These are phyloP conservation scores for Zygosaccharomyces kombuchaensis DNA, from an alignment of 805 yeast species.

Conservation along the genomic window DNA sequence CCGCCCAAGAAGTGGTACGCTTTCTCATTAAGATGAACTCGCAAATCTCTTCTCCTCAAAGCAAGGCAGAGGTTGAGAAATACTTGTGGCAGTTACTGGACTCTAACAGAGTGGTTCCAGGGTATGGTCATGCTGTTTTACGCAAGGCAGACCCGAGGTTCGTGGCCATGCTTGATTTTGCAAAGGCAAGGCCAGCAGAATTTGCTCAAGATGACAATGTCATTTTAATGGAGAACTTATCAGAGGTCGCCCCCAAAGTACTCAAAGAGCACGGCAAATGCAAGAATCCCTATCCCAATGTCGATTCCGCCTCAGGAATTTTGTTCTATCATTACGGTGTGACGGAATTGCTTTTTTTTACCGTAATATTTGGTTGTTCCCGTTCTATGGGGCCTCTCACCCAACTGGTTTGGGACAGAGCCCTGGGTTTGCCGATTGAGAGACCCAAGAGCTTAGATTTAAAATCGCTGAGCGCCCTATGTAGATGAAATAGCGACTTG, in stretches of 20 bases:
- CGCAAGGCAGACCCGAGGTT: slow-evolving; percentile 81
- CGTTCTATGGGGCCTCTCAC: slow-evolving; percentile 76
- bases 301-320: slow-evolving; percentile 76
- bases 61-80: slow-evolving; percentile 48
- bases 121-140: slow-evolving; percentile 84
- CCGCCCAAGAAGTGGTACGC: slow-evolving; percentile 79
- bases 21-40: slow-evolving; percentile 62
- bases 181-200: slow-evolving; percentile 46
- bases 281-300: slow-evolving; percentile 82
- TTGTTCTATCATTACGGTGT: slow-evolving; percentile 76
- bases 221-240: slow-evolving; percentile 60
- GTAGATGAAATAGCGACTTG: slow-evolving; percentile 3
- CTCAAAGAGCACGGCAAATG: slow-evolving; percentile 77
- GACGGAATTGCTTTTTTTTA: slow-evolving; percentile 67
- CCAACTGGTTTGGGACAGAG: slow-evolving; percentile 75
- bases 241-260: slow-evolving; percentile 70
- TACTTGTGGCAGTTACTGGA: slow-evolving; percentile 69
- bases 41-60: slow-evolving; percentile 36
- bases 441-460: slow-evolving; percentile 55
- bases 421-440: slow-evolving; percentile 73
- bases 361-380: slow-evolving; percentile 78
- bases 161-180: slow-evolving; percentile 69
- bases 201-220: slow-evolving; percentile 61
- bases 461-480: slow-evolving; percentile 15
- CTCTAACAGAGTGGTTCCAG: slow-evolving; percentile 77